Evolutionary conservation across 2,329 filamentous ascomycete genomes (phyloP), one percentile per base, ranked within the genome.

Genomic region (Paecilomyces fulvus): DNA sequence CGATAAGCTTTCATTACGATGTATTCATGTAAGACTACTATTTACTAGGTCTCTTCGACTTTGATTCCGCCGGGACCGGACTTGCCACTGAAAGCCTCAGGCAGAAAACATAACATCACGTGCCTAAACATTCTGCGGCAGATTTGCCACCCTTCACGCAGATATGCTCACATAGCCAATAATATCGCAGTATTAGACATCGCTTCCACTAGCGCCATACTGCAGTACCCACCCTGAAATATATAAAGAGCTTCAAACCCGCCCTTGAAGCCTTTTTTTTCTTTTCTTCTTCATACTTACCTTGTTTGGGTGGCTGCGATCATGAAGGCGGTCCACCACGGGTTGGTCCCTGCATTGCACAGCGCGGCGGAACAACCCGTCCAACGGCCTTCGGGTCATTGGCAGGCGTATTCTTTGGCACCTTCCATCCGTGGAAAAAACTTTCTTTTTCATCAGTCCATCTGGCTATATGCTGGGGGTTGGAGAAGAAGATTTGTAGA

Each of bases 271-370:
- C 63, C 56, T 64, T 67, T 65, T 21, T 63, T 65, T 61, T 59
- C 52, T 52, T 71, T 72, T 71, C 67, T 72, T 77, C 74, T 74
- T 77, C 75, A 77, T 77, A 77, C 75, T 77, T 77, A 76, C 74
- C 75, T 77, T 77, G 75, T 77, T 73, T 74, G 71, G 71, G 73
- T 73, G 70, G 66, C 70, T 67, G 72, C 70, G 75, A 73, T 77
- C 75, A 77, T 65, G 61, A 76, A 75, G 68, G 69, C 70, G 72
- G 69, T 65, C 65, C 66, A 72, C 73, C 71, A 75, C 72, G 67
- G 67, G 70, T 70, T 70, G 72, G 77, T 74, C 73, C 77, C 79
- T 80, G 75, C 79, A 81, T 81, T 81, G 79, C 79, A 81, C 79
- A 80, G 64, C 78, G 78, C 73, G 78, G 79, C 66, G 77, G 75